phyloP scores from a whole-genome alignment of 495 filamentous ascomycete species.

The Chlorociboria aeruginascens region DNA sequence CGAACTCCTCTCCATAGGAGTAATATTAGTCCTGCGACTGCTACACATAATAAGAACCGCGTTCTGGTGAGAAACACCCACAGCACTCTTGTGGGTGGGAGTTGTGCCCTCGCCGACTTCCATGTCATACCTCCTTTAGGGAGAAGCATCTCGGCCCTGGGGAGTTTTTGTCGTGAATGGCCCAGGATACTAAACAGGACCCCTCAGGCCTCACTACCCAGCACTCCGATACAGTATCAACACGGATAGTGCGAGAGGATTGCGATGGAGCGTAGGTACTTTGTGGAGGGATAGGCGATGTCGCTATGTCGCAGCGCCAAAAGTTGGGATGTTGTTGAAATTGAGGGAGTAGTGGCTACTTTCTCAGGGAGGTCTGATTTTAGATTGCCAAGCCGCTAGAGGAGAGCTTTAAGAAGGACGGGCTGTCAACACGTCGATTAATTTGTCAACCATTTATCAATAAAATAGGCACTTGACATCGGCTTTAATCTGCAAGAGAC shows the following conservation, averaged over 20 bases:
- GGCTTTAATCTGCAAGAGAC: no score
- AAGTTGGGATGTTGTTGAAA: slow-evolving; percentile 8
- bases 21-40: slow-evolving; percentile 58
- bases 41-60: slow-evolving; percentile 65
- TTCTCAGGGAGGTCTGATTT: neutral
- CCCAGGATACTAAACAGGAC: neutral
- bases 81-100: slow-evolving; percentile 76
- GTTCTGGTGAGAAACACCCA: slow-evolving; percentile 65
- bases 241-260: slow-evolving; percentile 5
- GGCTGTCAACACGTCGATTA: no score
- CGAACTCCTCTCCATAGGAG: slow-evolving; percentile 85
- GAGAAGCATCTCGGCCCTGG: slow-evolving; percentile 46
- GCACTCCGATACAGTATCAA: slow-evolving; percentile 11
- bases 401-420: no score
- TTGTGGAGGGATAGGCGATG: neutral
- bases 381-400: no score
- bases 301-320: slow-evolving; percentile 10
- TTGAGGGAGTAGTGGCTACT: slow-evolving; percentile 3
- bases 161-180: neutral
- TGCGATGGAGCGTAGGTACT: neutral
- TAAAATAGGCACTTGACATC: no score
- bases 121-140: slow-evolving; percentile 81
- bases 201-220: slow-evolving; percentile 16
- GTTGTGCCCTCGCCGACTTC: slow-evolving; percentile 72
- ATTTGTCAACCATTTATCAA: no score